phyloP scores from a whole-genome alignment of 139 green algal genomes.

The Micractinium sp. region DNA sequence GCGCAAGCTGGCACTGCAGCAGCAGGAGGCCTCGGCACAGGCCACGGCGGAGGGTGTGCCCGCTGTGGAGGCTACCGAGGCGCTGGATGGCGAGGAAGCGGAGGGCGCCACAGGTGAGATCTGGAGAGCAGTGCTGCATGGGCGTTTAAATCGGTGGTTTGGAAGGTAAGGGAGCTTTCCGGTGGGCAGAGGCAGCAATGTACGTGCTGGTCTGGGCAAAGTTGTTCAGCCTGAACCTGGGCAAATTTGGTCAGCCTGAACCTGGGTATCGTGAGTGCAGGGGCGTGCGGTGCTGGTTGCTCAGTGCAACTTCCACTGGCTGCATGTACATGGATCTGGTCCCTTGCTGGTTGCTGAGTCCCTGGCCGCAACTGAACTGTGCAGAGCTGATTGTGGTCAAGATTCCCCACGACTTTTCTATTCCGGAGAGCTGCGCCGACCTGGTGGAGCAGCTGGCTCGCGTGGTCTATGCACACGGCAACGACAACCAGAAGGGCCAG shows the following conservation, averaged over 20 bases:
- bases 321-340: neutral
- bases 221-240: no score
- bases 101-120: conserved; percentile 57
- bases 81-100: conserved; percentile 61
- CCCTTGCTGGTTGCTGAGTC: neutral
- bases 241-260: no score
- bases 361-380: no score
- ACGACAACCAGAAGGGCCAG: conserved; percentile 97
- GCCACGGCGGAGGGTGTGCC: conserved; percentile 29
- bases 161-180: no score
- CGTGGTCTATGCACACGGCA: conserved; percentile 88
- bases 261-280: no score
- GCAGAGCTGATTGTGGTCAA: conserved; percentile 33
- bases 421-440: conserved; percentile 67
- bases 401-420: conserved; percentile 77
- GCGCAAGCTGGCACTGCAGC: conserved; percentile 70
- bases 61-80: conserved; percentile 29
- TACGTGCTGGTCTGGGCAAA: no score
- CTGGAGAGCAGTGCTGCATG: neutral
- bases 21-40: conserved; percentile 64
- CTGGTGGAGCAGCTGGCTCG: conserved; percentile 58
- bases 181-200: no score
- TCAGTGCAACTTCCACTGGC: neutral
- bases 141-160: conserved; percentile 60
- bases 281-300: neutral